These are phyloP conservation scores for Colletotrichum cuscutae DNA, from an alignment of 2,329 filamentous ascomycete species.

Conservation along the genomic window DNA sequence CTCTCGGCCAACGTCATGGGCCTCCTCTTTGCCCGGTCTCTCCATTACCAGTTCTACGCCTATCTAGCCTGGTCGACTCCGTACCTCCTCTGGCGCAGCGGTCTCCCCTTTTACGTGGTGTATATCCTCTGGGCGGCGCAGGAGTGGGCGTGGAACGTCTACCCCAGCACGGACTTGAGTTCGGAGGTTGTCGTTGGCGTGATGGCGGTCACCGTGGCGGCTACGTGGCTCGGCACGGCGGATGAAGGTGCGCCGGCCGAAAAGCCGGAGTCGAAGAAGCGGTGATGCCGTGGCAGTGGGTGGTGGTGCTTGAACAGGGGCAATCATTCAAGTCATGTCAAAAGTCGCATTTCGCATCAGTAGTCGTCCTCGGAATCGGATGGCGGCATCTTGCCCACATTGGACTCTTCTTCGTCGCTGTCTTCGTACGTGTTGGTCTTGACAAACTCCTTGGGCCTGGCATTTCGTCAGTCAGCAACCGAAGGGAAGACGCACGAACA, in stretches of 20 bases:
- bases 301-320: background rate
- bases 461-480: constrained; percentile 6
- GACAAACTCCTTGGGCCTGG: constrained; percentile 82
- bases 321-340: background rate
- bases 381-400: constrained; percentile 85
- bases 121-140: constrained; percentile 79
- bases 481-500: background rate
- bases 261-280: constrained; percentile 38
- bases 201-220: constrained; percentile 73
- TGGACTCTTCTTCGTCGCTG: constrained; percentile 81
- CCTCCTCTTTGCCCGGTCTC: constrained; percentile 84
- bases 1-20: constrained; percentile 82
- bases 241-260: constrained; percentile 47
- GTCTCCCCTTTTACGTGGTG: constrained; percentile 73
- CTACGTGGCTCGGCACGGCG: constrained; percentile 68
- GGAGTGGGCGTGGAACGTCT: constrained; percentile 95
- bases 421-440: constrained; percentile 72
- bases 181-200: constrained; percentile 74
- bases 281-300: constrained; percentile 2
- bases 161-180: constrained; percentile 75
- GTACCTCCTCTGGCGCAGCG: constrained; percentile 84
- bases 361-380: constrained; percentile 79
- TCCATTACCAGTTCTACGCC: constrained; percentile 96
- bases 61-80: constrained; percentile 92
- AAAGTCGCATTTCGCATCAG: constrained; percentile 18